phyloP scores from a whole-genome alignment of 768 basidiomycete species.

The Mrakia gelida region DNA sequence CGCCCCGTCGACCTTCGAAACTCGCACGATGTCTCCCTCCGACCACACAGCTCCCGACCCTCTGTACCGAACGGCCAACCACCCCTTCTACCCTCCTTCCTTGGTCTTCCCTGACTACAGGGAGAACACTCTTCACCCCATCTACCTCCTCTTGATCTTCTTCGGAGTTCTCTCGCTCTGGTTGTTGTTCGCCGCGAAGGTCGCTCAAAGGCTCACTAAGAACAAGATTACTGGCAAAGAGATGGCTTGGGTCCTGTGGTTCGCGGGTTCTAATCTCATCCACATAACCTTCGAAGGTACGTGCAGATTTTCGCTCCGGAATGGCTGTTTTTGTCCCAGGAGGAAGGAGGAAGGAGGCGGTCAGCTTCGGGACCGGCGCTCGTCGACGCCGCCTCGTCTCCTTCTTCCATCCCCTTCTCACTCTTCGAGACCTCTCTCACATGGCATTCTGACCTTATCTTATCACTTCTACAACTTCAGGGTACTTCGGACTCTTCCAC shows the following conservation, averaged over 20 bases:
- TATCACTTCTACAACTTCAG: background rate
- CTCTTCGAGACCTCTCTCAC: background rate
- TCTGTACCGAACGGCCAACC: slow-evolving; percentile 7
- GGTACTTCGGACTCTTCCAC: slow-evolving; percentile 27
- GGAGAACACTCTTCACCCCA: slow-evolving; percentile 26
- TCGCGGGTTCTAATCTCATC: slow-evolving; percentile 12
- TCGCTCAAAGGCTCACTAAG: background rate
- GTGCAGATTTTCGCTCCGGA: background rate
- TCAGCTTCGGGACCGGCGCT: background rate
- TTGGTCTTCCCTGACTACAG: slow-evolving; percentile 20
- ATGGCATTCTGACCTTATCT: background rate
- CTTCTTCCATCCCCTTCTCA: background rate
- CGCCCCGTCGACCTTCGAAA: background rate
- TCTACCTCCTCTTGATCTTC: slow-evolving; percentile 27
- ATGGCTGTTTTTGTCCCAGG: background rate
- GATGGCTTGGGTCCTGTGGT: slow-evolving; percentile 20
- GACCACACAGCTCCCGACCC: background rate
- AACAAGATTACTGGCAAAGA: slow-evolving; percentile 13
- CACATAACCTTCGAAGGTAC: slow-evolving; percentile 32
- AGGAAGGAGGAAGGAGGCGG: background rate
- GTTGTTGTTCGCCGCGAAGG: background rate
- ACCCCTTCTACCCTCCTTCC: slow-evolving; percentile 31
- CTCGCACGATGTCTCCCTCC: slow-evolving; percentile 1
- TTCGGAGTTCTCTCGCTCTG: slow-evolving; percentile 25
- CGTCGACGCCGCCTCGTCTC: background rate